A percentile compares a stretch with the other conserved stretches of the same genome.
These are phyloP conservation scores for Lasiodiplodia citricola DNA, from an alignment of 2,329 filamentous ascomycete genomes.

Conservation along the genomic window DNA sequence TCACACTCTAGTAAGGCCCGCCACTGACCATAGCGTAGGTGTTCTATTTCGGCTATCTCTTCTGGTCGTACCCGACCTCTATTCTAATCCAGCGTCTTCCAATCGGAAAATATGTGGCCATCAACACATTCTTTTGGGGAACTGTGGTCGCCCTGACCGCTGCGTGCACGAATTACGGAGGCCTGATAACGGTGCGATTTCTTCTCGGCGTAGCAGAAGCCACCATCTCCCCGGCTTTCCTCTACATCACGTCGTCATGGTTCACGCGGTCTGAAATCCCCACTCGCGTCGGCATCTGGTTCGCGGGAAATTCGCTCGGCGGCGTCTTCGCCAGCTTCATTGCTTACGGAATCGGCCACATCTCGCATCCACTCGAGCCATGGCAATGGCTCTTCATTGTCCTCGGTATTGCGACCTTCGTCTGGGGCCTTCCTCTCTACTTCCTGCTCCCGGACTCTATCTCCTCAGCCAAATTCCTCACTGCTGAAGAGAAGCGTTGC, in stretches of 20 bases:
- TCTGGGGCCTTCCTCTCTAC: constrained; percentile 49
- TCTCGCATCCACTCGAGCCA: constrained; percentile 40
- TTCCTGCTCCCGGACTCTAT: constrained; percentile 52
- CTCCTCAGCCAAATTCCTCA: constrained; percentile 25
- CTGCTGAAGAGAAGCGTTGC: constrained; percentile 31
- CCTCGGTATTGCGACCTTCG: constrained; percentile 51
- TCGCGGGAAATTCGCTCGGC: constrained; percentile 56
- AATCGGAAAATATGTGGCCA: constrained; percentile 54
- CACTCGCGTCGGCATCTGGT: constrained; percentile 53
- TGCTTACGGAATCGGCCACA: constrained; percentile 25
- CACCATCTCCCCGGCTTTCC: constrained; percentile 33
- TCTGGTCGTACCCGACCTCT: constrained; percentile 58
- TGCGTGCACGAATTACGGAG: constrained; percentile 34
- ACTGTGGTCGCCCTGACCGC: constrained; percentile 46
- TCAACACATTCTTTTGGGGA: constrained; percentile 60
- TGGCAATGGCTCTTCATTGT: constrained; percentile 55
- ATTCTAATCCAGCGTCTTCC: constrained; percentile 56
- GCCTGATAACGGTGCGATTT: constrained; percentile 35
- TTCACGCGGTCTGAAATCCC: constrained; percentile 43
- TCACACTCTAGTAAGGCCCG: too few relatives aligned
- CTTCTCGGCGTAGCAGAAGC: constrained; percentile 39
- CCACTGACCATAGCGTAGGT: constrained; percentile 32
- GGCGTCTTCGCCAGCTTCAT: constrained; percentile 47
- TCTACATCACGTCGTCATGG: constrained; percentile 38
- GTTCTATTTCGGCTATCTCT: constrained; percentile 58